These are phyloP conservation scores for Metarhizium humberi DNA, from an alignment of 2,329 filamentous ascomycete genomes.

Conservation along the genomic window DNA sequence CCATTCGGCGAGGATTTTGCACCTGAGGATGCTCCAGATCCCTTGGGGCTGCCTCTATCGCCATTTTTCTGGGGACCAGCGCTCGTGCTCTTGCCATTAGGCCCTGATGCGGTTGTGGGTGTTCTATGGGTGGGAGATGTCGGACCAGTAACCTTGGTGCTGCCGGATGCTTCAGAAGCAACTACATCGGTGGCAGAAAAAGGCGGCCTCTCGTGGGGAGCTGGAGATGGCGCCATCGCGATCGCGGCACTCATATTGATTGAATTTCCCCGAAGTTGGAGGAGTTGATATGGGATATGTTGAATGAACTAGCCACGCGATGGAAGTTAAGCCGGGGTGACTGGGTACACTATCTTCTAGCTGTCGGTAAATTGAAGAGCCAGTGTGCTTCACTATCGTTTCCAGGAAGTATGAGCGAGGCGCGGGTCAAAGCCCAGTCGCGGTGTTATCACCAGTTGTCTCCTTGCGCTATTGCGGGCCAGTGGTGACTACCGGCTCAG, in stretches of 20 bases:
- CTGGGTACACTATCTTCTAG: background rate
- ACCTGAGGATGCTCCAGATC: conserved; percentile 21
- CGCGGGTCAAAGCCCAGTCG: background rate
- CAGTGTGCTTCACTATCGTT: background rate
- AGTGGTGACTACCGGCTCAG: background rate
- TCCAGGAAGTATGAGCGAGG: background rate
- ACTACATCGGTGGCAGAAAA: conserved; percentile 37
- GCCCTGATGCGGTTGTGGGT: conserved; percentile 19
- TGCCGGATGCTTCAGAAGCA: conserved; percentile 3
- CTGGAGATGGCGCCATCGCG: conserved; percentile 59
- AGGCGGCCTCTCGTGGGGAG: conserved; percentile 54
- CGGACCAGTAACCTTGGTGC: background rate
- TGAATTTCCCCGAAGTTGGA: too few species aligned
- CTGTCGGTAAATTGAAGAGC: background rate
- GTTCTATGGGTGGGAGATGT: conserved; percentile 35
- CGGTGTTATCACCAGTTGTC: background rate
- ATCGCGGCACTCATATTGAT: conserved; percentile 57
- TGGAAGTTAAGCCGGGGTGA: background rate
- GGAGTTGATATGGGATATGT: background rate
- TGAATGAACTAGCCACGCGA: background rate
- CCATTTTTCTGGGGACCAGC: conserved; percentile 36
- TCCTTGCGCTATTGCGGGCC: background rate
- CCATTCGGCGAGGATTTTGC: conserved; percentile 49
- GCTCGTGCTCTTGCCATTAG: conserved; percentile 23
- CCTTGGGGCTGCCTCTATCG: conserved; percentile 46